Conservation (phyloP, 2,329 filamentous ascomycete genomes). For the Fusarium sambucinum region DNA sequence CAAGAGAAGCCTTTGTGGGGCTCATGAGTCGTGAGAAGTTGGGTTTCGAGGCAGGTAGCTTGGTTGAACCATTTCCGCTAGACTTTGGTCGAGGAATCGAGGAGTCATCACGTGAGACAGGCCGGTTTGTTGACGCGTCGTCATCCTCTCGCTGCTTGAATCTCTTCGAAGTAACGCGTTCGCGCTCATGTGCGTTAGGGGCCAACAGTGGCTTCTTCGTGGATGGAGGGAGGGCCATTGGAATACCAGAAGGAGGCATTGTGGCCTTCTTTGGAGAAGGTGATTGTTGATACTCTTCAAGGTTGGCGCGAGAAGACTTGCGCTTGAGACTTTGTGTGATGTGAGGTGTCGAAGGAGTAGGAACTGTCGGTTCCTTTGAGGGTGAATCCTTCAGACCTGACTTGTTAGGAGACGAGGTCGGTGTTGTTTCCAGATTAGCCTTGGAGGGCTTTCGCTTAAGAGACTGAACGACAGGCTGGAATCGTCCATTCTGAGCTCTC, state of each 20-base stretch:
- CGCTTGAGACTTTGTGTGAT: conserved; percentile 55
- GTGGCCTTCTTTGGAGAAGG: conserved; percentile 48
- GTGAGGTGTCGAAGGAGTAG: conserved; percentile 58
- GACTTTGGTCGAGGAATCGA: conserved; percentile 63
- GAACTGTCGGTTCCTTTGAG: conserved; percentile 67
- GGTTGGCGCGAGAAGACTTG: conserved; percentile 47
- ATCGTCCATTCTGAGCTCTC: conserved; percentile 67
- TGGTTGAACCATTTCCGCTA: conserved; percentile 37
- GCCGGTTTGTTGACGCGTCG: conserved; percentile 75
- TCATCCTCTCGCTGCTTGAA: conserved; percentile 75
- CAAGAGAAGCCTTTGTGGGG: conserved; percentile 80
- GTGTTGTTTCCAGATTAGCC: conserved; percentile 56
- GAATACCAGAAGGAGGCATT: conserved; percentile 39
- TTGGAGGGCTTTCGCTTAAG: conserved; percentile 61
- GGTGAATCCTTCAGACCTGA: conserved; percentile 64
- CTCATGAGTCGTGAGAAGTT: conserved; percentile 74
- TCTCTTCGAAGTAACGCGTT: conserved; percentile 72
- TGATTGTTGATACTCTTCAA: conserved; percentile 51
- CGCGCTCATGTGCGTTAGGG: conserved; percentile 34
- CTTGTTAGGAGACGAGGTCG: conserved; percentile 49
- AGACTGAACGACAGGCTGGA: conserved; percentile 60
- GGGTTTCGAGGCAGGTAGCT: conserved; percentile 59
- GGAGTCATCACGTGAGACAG: conserved; percentile 65
- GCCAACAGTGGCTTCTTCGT: conserved; percentile 32
- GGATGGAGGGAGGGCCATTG: conserved; percentile 38